Conservation (phyloP, 805 yeast genomes). For the Cyberlindnera maritima region DNA sequence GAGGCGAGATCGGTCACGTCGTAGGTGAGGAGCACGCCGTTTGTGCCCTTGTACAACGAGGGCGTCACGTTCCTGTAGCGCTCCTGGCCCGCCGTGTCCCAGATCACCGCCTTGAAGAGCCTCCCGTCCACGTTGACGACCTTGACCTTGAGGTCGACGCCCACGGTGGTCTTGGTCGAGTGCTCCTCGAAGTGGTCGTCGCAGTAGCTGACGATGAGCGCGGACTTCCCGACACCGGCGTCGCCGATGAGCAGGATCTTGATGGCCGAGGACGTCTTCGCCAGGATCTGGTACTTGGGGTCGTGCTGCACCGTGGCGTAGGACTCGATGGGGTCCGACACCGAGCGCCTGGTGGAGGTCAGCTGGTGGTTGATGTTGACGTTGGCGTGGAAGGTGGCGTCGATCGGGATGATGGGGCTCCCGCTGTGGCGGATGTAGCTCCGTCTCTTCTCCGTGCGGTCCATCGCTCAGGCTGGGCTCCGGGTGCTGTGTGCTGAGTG, state of each 20-base stretch:
- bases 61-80: slow-evolving; percentile 45
- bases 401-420: slow-evolving; percentile 29
- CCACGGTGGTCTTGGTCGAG: slow-evolving; percentile 40
- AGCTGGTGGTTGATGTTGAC: slow-evolving; percentile 25
- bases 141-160: slow-evolving; percentile 45
- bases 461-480: slow-evolving; percentile 1
- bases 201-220: slow-evolving; percentile 42
- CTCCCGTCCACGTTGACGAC: slow-evolving; percentile 42
- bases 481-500: background rate
- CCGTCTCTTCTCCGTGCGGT: slow-evolving; percentile 23
- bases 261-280: slow-evolving; percentile 26
- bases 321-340: slow-evolving; percentile 16
- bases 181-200: slow-evolving; percentile 35
- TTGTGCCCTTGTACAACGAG: slow-evolving; percentile 43
- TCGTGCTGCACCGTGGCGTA: slow-evolving; percentile 20
- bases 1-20: slow-evolving; percentile 40
- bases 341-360: slow-evolving; percentile 11
- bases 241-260: slow-evolving; percentile 43
- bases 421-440: slow-evolving; percentile 24
- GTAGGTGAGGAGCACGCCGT: slow-evolving; percentile 43
- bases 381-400: slow-evolving; percentile 23
- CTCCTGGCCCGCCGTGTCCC: slow-evolving; percentile 55
- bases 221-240: slow-evolving; percentile 48
- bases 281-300: slow-evolving; percentile 14
- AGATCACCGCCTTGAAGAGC: slow-evolving; percentile 41